Evolutionary conservation across 2,329 filamentous ascomycete species (phyloP), one percentile per base, ranked within the genome.

Genomic region (Thelonectria discophora): DNA sequence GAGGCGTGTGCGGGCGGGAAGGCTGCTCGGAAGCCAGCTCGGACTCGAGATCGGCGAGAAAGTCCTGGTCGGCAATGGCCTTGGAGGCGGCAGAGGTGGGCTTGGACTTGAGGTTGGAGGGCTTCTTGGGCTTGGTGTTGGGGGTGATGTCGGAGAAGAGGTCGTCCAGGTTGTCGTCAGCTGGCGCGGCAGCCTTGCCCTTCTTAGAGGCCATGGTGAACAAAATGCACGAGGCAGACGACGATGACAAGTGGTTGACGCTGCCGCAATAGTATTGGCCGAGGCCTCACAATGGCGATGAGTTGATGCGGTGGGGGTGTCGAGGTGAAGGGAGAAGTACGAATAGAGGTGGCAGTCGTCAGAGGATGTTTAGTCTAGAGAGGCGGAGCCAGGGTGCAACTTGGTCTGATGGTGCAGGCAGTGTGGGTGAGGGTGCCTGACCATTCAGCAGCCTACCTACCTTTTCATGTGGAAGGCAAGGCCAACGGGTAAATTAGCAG

Each of bases 21-120:
- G 91, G 85, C 73, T 89, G 83, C 75, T 91, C 88, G 55, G 87
- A 84, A 71, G 88, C 92, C 45, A 97, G 86, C 74, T 86, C 78
- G 69, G 76, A 79, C 76, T 96, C 92, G 63, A 98, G 86, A 71
- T 97, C 94, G 64, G 93, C 93, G 40, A 98, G 85, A 60, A 94
- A 88, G 75, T 97, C 93, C 69, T 92, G 85, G 71, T 89, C 84
- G 69, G 76, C 72, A 73, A 77, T 78, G 53, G 79, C 72, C 74
- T 84, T 85, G 67, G 81, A 77, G 55, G 80, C 76, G 57, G 83
- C 78, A 55, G 84, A 82, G 66, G 81, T 78, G 64, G 81, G 74
- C 72, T 84, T 84, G 69, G 74, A 62, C 73, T 81, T 82, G 63
- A 75, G 54, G 60, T 75, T 77, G 56, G 75, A 66, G 17, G 79